Evolutionary conservation across 352 stramenopile genomes (phyloP).

Genomic region (Thraustochytrium sp.): DNA sequence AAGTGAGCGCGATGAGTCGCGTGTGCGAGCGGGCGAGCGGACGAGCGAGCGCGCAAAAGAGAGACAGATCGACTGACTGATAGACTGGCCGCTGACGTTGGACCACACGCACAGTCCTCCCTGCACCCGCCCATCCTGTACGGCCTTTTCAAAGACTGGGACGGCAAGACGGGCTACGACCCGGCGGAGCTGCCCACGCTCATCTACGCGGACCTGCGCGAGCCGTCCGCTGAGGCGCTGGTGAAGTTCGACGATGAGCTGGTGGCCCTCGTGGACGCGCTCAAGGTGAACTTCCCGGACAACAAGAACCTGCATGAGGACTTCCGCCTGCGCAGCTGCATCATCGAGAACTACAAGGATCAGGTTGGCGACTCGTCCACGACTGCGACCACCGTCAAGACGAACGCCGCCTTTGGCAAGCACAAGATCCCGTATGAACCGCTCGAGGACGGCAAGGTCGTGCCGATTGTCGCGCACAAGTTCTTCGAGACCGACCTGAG

Average conservation of each 20-base stretch:
- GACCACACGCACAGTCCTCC: background rate
- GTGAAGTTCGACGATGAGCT: constrained; percentile 31
- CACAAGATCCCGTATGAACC: constrained; percentile 42
- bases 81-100: too few species aligned
- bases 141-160: constrained; percentile 46
- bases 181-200: constrained; percentile 14
- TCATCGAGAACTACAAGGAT: constrained; percentile 40
- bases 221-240: constrained; percentile 2
- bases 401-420: constrained; percentile 24
- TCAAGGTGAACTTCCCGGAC: constrained; percentile 28
- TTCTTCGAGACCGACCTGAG: constrained; percentile 43
- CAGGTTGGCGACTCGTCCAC: constrained; percentile 23
- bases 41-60: too few species aligned
- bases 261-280: background rate
- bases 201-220: constrained; percentile 40
- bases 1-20: too few species aligned
- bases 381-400: background rate
- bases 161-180: constrained; percentile 33
- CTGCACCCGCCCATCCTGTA: constrained; percentile 44
- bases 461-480: constrained; percentile 42
- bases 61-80: too few species aligned
- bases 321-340: constrained; percentile 28
- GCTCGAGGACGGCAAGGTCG: constrained; percentile 36
- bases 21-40: too few species aligned
- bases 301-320: constrained; percentile 41